Evolutionary conservation across 1,284 basidiomycete species (phyloP), one percentile per base, ranked within the genome.

Genomic region (Puccinia polysora): DNA sequence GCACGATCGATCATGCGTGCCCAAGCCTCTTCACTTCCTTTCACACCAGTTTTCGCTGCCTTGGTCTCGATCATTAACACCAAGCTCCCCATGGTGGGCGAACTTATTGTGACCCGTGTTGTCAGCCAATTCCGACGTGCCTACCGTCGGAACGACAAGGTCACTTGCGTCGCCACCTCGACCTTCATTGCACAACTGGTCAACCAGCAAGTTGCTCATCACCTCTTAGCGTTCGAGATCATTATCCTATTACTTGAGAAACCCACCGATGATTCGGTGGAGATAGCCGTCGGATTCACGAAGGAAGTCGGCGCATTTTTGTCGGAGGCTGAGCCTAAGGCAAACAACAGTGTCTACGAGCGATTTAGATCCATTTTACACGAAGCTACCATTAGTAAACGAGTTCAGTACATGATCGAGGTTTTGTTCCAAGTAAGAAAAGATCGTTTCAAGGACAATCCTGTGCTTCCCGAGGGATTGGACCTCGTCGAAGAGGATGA

Each of bases 321-420:
- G 4, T 83, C 88, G 0, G 95, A 98, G 82, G 91, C 92, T 80
- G 89, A 90, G 2, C 91, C 95, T 23, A 93, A 94, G 80, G 93
- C 91, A 74, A 97, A 91, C 78, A 89, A 91, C 47, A 88, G 87
- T 62, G 88, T 97, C 50, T 97, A 88, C 79, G 96, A 97, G 80
- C 89, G 93, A 45, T 97, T 98, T 85, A 88, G 95, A 59, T 90
- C 91, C 0, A 92, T 97, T 5, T 83, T 99, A 52, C 96, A 98
- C 81, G 96, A 98, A 80, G 93, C 91, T 55, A 63, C 58, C 18
- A 95, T 98, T 80, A 91, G 89, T 78, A 94, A 97, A 78, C 87
- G 96, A 76, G 92, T 97, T 30, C 95, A 98, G 79, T 99, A 97
- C 82, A 97, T 97, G 96, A 93, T 99, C 78, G 96, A 98, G 81